Base-by-base conservation (phyloP, 2,329 filamentous ascomycete species). In the Trichoderma cornu-damae region DNA sequence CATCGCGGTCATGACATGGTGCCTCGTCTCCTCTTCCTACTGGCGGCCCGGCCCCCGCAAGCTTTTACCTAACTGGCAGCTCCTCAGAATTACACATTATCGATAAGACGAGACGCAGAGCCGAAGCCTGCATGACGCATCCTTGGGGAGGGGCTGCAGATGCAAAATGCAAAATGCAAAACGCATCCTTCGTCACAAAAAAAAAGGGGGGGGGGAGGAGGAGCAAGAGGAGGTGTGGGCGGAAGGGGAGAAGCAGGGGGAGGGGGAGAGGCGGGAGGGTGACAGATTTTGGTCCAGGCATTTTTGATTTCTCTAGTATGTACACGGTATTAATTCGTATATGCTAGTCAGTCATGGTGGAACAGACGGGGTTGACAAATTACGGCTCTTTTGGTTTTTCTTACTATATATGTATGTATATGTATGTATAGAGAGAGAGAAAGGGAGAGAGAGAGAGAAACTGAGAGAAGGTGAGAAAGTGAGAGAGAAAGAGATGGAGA, bases 141-240 rank as follows among this genome's bases (percentile, higher is more conserved):
- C n/a, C 28, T 38, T n/a, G n/a, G n/a, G n/a, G n/a, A n/a, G 42
- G 28, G 30, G 22, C 26, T 54, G 50, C 50, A 54, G 50, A 46
- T 54, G 50, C 50, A 54, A 43, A 47, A n/a, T 47, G 43, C 43
- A 24, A n/a, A 7, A 47, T 47, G 44, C 44, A 47, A 22, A 46
- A 37, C 47, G 52, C 52, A 55, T 47, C 40, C 52, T 55, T 47
- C 34, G 52, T 55, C 52, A 55, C 52, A 43, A 28, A 7, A 22
- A 22, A 4, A 12, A 7, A 34, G n/a, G n/a, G 14, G 18, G 2
- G n/a, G 32, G 3, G 26, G 9, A 12, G 18, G 8, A 42, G 34
- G 38, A 4, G n/a, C 16, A 42, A 24, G 40, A 4, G 7, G 14
- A 34, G n/a, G 32, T 37, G 40, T 51, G 51, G 30, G 12, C 18